These are phyloP conservation scores for Biancaea sappan DNA, from an alignment of 306 rosid genomes.

Conservation along the genomic window DNA sequence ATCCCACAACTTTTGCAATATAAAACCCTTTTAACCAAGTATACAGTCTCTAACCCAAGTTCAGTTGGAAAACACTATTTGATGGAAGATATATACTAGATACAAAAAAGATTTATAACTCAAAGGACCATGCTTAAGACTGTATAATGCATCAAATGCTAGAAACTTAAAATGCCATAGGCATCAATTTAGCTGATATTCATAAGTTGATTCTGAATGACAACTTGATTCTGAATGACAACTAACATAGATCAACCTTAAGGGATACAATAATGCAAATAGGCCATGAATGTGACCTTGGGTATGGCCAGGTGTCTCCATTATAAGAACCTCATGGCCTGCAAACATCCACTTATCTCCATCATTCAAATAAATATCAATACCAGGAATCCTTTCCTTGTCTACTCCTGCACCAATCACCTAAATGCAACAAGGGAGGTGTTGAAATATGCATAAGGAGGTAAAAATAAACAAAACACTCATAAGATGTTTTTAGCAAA, in stretches of 20 bases:
- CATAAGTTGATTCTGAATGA: background rate
- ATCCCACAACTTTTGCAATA: background rate
- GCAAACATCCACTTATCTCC: conserved; percentile 99
- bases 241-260: conserved; percentile 2
- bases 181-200: background rate
- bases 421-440: conserved; percentile 43
- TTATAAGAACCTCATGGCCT: conserved; percentile 88
- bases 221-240: background rate
- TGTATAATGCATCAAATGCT: background rate
- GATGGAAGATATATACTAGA: background rate
- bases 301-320: conserved; percentile 97
- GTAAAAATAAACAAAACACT: background rate
- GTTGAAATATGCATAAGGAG: background rate
- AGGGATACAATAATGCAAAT: conserved; percentile 20
- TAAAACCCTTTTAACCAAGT: background rate
- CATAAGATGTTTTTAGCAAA: background rate
- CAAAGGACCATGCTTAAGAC: background rate
- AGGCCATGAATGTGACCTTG: conserved; percentile 57
- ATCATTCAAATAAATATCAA: conserved; percentile 82
- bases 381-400: conserved; percentile 81
- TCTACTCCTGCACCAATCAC: conserved; percentile 90
- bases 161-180: conserved; percentile 13
- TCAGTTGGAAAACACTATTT: background rate
- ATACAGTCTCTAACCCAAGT: background rate
- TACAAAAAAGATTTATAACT: background rate